Base-by-base conservation (phyloP, 148 eudicot genomes). In the Euryodendron excelsum region DNA sequence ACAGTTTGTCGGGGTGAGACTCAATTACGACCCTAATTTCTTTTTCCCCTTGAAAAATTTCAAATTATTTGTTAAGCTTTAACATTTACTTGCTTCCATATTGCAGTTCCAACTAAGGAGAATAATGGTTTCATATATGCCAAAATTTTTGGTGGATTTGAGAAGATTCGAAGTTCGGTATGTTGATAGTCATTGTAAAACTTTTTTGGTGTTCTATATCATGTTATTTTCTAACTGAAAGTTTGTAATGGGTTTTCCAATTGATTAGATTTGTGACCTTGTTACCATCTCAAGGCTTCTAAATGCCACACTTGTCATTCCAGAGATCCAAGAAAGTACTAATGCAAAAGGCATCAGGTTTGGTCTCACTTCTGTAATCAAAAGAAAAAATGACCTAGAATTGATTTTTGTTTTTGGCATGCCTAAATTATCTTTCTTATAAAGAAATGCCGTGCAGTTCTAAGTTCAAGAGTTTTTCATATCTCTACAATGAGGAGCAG, bases 271-370 rank as follows among this genome's bases (percentile, higher is more conserved):
- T 79, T 87, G 92, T 79, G 99, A 96, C 88, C 94, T 96, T 78
- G 99, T 96, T 80, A 81, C 91, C 64, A 81, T 96, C 78, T 73
- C 98, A 60, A 90, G 99, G 84, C 93, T 96, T 73, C 86, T 96
- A 58, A 96, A 96, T 87, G 99, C 99, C 73, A 96, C 99, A 48
- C 91, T 96, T 82, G 94, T 96, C 73, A 88, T 96, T 69, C 99
- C 99, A 17, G 99, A 96, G 86, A 83, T 96, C 85, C 98, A 96
- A 89, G 90, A 91, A 78, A 93, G 93, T 80, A 78, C 84, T 39
- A 90, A 76, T 66, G 87, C 92, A 59, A 93, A 87, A 79, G 97
- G 97, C 87, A 89, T 91, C 88, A 96, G 99, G 98, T 96, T 78
- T 62, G n/a, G n/a, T n/a, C n/a, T n/a, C n/a, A n/a, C 62, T 27